Evolutionary conservation across 2,329 filamentous ascomycete species (phyloP).

Genomic region (Ophiosphaerella herpotricha): DNA sequence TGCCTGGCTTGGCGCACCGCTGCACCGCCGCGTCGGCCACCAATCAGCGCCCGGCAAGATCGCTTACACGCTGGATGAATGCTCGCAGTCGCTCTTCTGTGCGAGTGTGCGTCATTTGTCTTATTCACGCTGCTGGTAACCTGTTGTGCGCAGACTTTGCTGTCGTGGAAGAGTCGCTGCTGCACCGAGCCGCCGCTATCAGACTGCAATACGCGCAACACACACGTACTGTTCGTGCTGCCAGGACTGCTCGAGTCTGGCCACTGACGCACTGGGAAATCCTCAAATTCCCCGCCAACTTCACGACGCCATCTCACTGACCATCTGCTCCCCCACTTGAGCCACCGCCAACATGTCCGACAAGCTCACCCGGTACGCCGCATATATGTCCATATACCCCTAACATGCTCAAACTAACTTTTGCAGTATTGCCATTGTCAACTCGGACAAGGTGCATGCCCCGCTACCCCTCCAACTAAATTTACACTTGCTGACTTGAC

Average conservation of each 20-base stretch:
- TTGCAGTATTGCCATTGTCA: slow-evolving; percentile 91
- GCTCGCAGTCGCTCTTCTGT: slow-evolving; percentile 24
- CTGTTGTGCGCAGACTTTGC: neutral
- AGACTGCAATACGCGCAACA: neutral
- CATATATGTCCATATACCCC: neutral
- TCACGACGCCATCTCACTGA: slow-evolving; percentile 12
- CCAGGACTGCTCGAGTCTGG: slow-evolving; percentile 4
- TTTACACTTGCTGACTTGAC: slow-evolving; percentile 38
- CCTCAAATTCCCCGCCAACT: slow-evolving; percentile 25
- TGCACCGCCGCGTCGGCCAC: slow-evolving; percentile 12
- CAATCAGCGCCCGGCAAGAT: slow-evolving; percentile 22
- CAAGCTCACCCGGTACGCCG: slow-evolving; percentile 85
- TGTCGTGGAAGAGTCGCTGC: neutral
- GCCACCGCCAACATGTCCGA: slow-evolving; percentile 70
- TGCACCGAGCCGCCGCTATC: no score
- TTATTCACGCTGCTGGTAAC: slow-evolving; percentile 8
- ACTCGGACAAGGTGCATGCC: slow-evolving; percentile 82
- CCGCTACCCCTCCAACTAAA: slow-evolving; percentile 49
- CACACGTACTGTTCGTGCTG: neutral
- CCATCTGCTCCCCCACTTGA: slow-evolving; percentile 11
- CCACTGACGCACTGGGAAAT: slow-evolving; percentile 16
- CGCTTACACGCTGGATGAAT: slow-evolving; percentile 20
- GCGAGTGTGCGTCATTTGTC: slow-evolving; percentile 4
- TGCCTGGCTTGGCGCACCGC: slow-evolving; percentile 1
- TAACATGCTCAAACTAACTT: slow-evolving; percentile 19